Evolutionary conservation across 2,329 filamentous ascomycete genomes (phyloP).

Genomic region (Bipolaris bicolor): DNA sequence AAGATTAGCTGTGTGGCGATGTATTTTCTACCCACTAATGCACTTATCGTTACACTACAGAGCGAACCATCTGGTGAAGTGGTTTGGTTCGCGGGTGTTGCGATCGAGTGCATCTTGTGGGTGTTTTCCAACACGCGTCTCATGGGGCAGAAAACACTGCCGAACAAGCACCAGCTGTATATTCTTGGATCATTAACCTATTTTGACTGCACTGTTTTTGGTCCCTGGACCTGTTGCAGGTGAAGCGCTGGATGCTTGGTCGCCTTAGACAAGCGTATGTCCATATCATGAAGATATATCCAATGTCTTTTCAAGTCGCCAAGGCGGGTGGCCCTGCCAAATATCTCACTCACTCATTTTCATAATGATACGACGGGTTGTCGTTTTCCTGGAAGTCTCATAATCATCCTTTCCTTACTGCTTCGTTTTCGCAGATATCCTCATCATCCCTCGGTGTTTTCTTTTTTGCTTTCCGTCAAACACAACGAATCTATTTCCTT

Average conservation of each 20-base stretch:
- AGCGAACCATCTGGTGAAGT: slow-evolving; percentile 12
- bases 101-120: slow-evolving; percentile 5
- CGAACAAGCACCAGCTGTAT: slow-evolving; percentile 15
- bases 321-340: slow-evolving; percentile 1
- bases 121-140: slow-evolving; percentile 9
- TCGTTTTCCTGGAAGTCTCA: neutral
- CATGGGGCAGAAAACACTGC: slow-evolving; percentile 9
- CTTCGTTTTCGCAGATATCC: slow-evolving; percentile 19
- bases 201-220: slow-evolving; percentile 13
- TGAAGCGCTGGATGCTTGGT: slow-evolving; percentile 5
- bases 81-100: slow-evolving; percentile 8
- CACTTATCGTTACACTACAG: slow-evolving; percentile 23
- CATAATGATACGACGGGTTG: slow-evolving; percentile 11
- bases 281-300: slow-evolving; percentile 6
- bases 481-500: slow-evolving; percentile 26
- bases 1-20: slow-evolving; percentile 27
- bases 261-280: neutral
- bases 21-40: slow-evolving; percentile 12
- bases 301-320: neutral
- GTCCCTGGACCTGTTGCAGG: neutral
- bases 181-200: slow-evolving; percentile 16
- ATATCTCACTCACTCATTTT: slow-evolving; percentile 12
- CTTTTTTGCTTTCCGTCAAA: neutral
- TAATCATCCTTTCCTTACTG: slow-evolving; percentile 19
- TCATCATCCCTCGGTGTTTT: slow-evolving; percentile 2